These are phyloP conservation scores for Brassica juncea DNA, from an alignment of 345 rosid species.

Conservation along the genomic window DNA sequence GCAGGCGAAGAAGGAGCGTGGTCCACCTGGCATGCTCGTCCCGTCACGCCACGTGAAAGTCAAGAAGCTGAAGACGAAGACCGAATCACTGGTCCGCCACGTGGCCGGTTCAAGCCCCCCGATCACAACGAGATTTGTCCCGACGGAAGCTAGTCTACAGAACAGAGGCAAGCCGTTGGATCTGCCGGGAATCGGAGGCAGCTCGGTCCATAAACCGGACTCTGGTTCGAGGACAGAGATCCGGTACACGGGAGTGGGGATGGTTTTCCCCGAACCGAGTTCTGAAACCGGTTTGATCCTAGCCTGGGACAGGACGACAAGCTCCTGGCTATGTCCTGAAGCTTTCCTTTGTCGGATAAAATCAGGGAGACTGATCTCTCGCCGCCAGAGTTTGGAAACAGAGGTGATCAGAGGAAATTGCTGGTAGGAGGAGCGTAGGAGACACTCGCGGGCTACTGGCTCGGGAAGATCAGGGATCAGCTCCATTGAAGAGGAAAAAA, in stretches of 20 bases:
- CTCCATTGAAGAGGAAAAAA: slow-evolving; percentile 41
- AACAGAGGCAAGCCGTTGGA: slow-evolving; percentile 60
- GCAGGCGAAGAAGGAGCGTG: slow-evolving; percentile 65
- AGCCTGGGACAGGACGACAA: slow-evolving; percentile 63
- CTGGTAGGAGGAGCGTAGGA: slow-evolving; percentile 47
- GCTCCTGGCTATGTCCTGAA: slow-evolving; percentile 44
- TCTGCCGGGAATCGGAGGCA: slow-evolving; percentile 55
- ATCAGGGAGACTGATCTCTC: slow-evolving; percentile 51
- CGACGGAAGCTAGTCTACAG: slow-evolving; percentile 59
- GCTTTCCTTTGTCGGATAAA: slow-evolving; percentile 47
- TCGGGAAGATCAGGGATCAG: slow-evolving; percentile 64
- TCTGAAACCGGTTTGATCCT: slow-evolving; percentile 33
- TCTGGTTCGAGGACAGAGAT: slow-evolving; percentile 54
- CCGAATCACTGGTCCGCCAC: slow-evolving; percentile 55
- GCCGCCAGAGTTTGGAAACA: slow-evolving; percentile 61
- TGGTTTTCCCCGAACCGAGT: slow-evolving; percentile 34
- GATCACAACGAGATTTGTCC: slow-evolving; percentile 62
- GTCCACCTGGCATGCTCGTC: slow-evolving; percentile 62
- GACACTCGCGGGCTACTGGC: slow-evolving; percentile 58
- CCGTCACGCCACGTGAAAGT: slow-evolving; percentile 68
- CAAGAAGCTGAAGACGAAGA: slow-evolving; percentile 53
- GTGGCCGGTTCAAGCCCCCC: slow-evolving; percentile 77
- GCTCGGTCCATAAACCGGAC: slow-evolving; percentile 56
- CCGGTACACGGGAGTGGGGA: slow-evolving; percentile 43
- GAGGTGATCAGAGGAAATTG: slow-evolving; percentile 48